Conservation (phyloP, 306 rosid genomes). For the Vigna mungo region DNA sequence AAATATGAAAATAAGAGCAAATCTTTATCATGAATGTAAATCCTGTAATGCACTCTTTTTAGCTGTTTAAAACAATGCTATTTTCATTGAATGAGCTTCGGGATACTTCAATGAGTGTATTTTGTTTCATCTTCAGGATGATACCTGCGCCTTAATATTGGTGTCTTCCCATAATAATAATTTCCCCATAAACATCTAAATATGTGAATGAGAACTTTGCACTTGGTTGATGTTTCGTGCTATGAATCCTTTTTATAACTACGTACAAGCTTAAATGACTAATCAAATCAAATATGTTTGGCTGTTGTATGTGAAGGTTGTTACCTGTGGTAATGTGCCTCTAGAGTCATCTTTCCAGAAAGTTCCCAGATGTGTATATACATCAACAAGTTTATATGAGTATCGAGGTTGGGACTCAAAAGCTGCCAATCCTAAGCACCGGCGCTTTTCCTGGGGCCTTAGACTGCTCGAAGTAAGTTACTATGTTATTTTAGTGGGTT, state of each 20-base stretch:
- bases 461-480: slow-evolving; percentile 66
- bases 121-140: slow-evolving; percentile 5
- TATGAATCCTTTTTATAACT: slow-evolving; percentile 13
- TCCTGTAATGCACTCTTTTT: background rate
- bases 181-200: background rate
- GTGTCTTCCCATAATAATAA: background rate
- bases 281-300: slow-evolving; percentile 45
- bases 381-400: slow-evolving; percentile 86
- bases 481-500: slow-evolving; percentile 23
- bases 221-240: slow-evolving; percentile 20
- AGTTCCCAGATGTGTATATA: slow-evolving; percentile 93
- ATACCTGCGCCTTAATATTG: slow-evolving; percentile 3
- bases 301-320: slow-evolving; percentile 67
- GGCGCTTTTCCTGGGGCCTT: slow-evolving; percentile 89
- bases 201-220: slow-evolving; percentile 19
- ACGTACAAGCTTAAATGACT: slow-evolving; percentile 22
- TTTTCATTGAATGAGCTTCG: slow-evolving; percentile 21
- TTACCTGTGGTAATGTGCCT: slow-evolving; percentile 94
- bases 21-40: background rate
- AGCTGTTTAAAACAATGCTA: background rate
- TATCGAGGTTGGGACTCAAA: slow-evolving; percentile 95
- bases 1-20: slow-evolving; percentile 1
- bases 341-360: slow-evolving; percentile 91
- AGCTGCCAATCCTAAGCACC: slow-evolving; percentile 83
- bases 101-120: slow-evolving; percentile 4